Evolutionary conservation across 768 basidiomycete genomes (phyloP).

Genomic region (Termitomyces eurrhizus): DNA sequence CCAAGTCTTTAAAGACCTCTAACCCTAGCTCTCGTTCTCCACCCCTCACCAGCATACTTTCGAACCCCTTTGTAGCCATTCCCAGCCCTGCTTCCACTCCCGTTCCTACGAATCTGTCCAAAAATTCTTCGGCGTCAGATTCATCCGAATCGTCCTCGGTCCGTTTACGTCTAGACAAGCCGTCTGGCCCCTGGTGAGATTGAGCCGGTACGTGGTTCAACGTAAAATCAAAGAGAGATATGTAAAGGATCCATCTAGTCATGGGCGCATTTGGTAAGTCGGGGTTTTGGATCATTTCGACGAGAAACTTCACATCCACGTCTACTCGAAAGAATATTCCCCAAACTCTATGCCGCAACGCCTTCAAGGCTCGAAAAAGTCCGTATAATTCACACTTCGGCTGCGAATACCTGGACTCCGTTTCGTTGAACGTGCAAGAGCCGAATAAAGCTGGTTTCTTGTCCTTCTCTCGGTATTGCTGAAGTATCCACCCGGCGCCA

Average conservation of each 20-base stretch:
- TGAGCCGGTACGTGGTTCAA: background rate
- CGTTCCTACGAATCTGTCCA: no score
- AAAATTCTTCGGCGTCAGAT: no score
- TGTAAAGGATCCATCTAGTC: conserved; percentile 33
- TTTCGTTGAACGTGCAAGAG: background rate
- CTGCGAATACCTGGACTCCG: background rate
- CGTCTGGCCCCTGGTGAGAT: background rate
- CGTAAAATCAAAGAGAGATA: conserved; percentile 22
- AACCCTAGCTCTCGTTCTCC: no score
- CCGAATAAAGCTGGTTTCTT: no score
- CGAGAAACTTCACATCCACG: background rate
- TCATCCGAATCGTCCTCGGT: no score
- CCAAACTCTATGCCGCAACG: background rate
- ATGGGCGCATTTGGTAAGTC: conserved; percentile 33
- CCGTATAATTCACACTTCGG: background rate
- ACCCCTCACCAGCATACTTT: no score
- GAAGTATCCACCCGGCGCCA: conserved; percentile 21
- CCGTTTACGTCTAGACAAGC: no score
- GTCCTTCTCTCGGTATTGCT: background rate
- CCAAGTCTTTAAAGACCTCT: no score
- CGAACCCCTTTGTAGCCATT: no score
- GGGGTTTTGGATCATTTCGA: conserved; percentile 13
- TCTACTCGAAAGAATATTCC: background rate
- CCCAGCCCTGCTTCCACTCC: no score
- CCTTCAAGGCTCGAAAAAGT: background rate